A percentile compares a stretch with the other conserved stretches of the same genome.
Conservation (phyloP, 208 protist genomes). For the Trypanosoma melophagium region DNA sequence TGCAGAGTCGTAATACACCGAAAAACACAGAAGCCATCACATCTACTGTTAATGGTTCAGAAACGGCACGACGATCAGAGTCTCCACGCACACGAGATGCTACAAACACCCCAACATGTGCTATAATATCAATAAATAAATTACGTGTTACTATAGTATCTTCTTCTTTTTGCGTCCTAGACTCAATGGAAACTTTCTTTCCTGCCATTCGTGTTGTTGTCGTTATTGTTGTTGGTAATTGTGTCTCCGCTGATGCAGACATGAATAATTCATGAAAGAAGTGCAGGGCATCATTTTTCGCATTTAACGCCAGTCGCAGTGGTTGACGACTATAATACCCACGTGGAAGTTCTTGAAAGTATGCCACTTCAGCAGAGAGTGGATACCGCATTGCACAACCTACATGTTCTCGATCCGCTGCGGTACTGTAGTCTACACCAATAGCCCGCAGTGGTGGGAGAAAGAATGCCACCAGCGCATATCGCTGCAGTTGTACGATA, state of each 20-base stretch:
- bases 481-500: constrained; percentile 40
- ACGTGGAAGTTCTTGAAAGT: constrained; percentile 54
- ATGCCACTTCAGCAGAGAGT: constrained; percentile 39
- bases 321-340: constrained; percentile 42
- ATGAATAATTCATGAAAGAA: constrained; percentile 33
- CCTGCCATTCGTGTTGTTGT: background rate
- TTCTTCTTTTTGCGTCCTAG: background rate
- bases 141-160: constrained; percentile 7
- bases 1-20: constrained; percentile 49
- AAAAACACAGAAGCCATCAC: constrained; percentile 46
- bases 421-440: constrained; percentile 58
- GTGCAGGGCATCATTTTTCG: constrained; percentile 33
- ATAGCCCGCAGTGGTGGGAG: constrained; percentile 69
- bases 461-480: constrained; percentile 63
- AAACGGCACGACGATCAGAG: background rate
- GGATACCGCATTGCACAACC: constrained; percentile 37
- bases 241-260: background rate
- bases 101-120: constrained; percentile 39
- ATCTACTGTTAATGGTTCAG: constrained; percentile 28
- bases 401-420: constrained; percentile 27
- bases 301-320: constrained; percentile 31
- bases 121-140: constrained; percentile 48
- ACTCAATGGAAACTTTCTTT: background rate
- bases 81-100: constrained; percentile 19
- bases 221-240: background rate